Percentiles rank a stretch among this genome's conserved stretches.
These are phyloP conservation scores for Magnaporthales sp. DNA, from an alignment of 2,329 filamentous ascomycete genomes.

Conservation along the genomic window DNA sequence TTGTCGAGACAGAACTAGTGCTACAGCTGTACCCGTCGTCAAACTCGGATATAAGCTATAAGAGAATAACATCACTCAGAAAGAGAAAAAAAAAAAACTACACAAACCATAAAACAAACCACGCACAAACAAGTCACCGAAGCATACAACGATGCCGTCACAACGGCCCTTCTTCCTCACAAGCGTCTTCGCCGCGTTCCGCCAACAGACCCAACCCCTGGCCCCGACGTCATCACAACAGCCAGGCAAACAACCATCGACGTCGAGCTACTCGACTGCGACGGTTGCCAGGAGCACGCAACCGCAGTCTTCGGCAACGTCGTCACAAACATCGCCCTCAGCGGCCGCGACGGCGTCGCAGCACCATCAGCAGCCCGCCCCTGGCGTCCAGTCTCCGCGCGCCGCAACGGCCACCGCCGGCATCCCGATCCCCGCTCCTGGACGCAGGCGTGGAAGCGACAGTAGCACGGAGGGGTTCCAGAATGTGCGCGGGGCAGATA, in stretches of 20 bases:
- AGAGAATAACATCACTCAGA: neutral
- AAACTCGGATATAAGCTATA: too few relatives aligned
- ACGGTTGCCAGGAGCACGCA: conserved; percentile 9
- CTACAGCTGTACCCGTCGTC: neutral
- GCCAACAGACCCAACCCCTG: conserved; percentile 27
- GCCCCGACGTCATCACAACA: conserved; percentile 17
- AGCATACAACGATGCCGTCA: conserved; percentile 32
- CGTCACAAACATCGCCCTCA: conserved; percentile 6
- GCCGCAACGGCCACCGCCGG: conserved; percentile 13
- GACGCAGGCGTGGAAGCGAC: conserved; percentile 58
- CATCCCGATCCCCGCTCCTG: conserved; percentile 29
- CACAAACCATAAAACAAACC: too few relatives aligned
- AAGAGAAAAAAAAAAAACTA: neutral
- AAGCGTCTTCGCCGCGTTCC: conserved; percentile 47
- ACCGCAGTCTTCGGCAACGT: conserved; percentile 14
- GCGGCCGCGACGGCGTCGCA: conserved; percentile 8
- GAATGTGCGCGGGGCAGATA: conserved; percentile 63
- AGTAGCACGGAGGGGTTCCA: conserved; percentile 69
- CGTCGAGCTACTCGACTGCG: conserved; percentile 17
- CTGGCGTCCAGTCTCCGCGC: conserved; percentile 9
- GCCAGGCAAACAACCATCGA: conserved; percentile 28
- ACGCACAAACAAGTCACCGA: neutral
- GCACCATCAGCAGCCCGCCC: conserved; percentile 2
- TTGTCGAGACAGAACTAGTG: neutral
- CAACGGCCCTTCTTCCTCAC: conserved; percentile 49